Conservation (phyloP, 2,329 filamentous ascomycete species). For the Cladophialophora chaetospira region DNA sequence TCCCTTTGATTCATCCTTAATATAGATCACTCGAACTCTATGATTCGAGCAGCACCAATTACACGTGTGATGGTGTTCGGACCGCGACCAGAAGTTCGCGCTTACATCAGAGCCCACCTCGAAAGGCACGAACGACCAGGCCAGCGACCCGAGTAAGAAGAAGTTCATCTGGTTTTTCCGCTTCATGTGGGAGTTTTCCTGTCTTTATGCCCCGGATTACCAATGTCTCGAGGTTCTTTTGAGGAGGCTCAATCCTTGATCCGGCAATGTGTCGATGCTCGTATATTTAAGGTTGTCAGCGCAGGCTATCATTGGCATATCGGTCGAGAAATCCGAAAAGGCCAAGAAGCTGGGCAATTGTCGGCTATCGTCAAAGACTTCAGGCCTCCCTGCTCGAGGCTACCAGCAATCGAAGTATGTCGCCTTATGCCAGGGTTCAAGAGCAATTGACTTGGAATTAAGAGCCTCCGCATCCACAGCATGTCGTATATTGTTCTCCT, state of each 20-base stretch:
- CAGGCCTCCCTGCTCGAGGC: not conserved
- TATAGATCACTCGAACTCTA: no score
- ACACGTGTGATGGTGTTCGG: no score
- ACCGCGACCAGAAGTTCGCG: no score
- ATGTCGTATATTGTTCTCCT: not conserved
- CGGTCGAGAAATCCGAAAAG: not conserved
- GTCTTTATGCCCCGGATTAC: not conserved
- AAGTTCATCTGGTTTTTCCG: not conserved
- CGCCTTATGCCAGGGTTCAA: not conserved
- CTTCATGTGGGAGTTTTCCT: not conserved
- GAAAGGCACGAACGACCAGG: not conserved
- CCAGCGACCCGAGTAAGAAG: not conserved
- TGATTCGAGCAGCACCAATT: no score
- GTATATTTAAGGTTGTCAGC: slow-evolving; percentile 16
- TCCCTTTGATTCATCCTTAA: no score
- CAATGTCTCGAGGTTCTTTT: not conserved
- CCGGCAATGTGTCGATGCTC: slow-evolving; percentile 3
- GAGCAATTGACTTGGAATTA: not conserved
- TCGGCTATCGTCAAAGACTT: not conserved
- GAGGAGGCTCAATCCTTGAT: not conserved
- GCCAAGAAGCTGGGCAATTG: slow-evolving; percentile 3
- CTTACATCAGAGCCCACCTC: no score
- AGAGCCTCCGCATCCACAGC: not conserved
- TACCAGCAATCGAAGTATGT: not conserved
- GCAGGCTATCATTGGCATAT: not conserved